Base-by-base conservation (phyloP, 805 yeast species). In the Candida lessepsii region DNA sequence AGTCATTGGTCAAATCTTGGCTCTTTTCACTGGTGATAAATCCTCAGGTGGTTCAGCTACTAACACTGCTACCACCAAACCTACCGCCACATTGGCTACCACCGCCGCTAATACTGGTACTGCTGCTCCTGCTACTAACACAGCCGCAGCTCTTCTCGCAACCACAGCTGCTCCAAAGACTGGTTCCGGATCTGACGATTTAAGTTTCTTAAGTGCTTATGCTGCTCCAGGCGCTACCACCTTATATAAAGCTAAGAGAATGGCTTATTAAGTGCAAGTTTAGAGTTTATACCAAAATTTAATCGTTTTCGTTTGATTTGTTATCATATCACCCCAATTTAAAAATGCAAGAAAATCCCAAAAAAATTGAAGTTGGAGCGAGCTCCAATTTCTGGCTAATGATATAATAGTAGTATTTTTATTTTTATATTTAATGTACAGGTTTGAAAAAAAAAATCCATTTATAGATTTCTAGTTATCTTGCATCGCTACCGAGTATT, bases 221-320 rank as follows among this genome's bases (percentile, higher is more conserved):
- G 51, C 49, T 25, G 31, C 32, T 14, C 35, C 41, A 31, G 48
- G 36, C 26, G 52, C 58, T 32, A 56, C 61, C 13, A 47, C 59
- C n/a, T 51, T 55, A 34, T 47, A 41, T 48, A 47, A 28, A 44
- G 54, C 44, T 34, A 53, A 50, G 43, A 55, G 58, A 50, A 51
- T 56, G 51, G 53, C 48, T 17, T 57, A 55, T 29, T 52, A 49
- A 44, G 33, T 8, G 5, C n/a, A n/a, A n/a, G 9, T 4, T 31
- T 15, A 20, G 17, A 31, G 6, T 30, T 19, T 15, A 33, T 33
- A 33, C 37, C 37, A 24, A 24, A 24, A 24, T 24, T 19, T 24
- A 33, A 25, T 33, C 29, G 37, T 33, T 19, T 33, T 33, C 37
- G 37, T 23, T 33, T 33, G 35, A 10, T 21, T 31, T 31, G 19